Base-by-base conservation (phyloP, 805 yeast genomes). In the Candida piceae region DNA sequence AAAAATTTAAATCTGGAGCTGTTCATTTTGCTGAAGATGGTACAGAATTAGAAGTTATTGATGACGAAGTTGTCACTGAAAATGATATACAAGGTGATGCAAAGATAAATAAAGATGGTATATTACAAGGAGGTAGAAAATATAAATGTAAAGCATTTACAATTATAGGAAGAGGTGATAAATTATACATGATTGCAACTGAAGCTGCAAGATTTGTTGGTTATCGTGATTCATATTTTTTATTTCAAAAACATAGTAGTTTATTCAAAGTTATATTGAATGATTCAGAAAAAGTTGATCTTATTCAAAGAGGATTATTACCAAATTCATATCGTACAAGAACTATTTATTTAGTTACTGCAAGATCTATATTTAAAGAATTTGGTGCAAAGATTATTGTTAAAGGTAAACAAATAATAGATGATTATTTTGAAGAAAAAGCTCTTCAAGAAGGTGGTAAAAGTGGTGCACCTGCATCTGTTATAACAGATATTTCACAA, bases 151-250 rank as follows among this genome's bases (percentile, higher is more conserved):
- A 80, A 42, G 73, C 83, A 0, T 84, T 84, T 59, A 79, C 78
- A 5, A 67, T 83, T 7, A 55, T 66, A 29, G 80, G 77, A 4
- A 68, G 76, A 38, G 96, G 95, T 7, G 75, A 78, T 16, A 70
- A 80, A 46, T 68, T 80, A 40, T 93, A 77, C 60, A 89, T 90
- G 95, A 74, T 93, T 32, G 81, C 95, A 2, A 89, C 97, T 0
- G 98, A 93, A 55, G 96, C 96, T 3, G 97, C 98, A 1, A 74
- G 97, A 49, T 78, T 90, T 52, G 87, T 90, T 43, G 97, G 97
- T 4, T 85, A 88, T 63, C 73, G 96, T 49, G 97, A 90, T 56
- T 85, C 96, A 2, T 88, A 90, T 53, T 67, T 88, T 36, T 69
- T 90, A 41, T 88, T 90, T 64, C 95, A 89, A 55, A 84, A 88